Evolutionary conservation across 257 asterid genomes (phyloP).

Genomic region (Pogostemon cablin): DNA sequence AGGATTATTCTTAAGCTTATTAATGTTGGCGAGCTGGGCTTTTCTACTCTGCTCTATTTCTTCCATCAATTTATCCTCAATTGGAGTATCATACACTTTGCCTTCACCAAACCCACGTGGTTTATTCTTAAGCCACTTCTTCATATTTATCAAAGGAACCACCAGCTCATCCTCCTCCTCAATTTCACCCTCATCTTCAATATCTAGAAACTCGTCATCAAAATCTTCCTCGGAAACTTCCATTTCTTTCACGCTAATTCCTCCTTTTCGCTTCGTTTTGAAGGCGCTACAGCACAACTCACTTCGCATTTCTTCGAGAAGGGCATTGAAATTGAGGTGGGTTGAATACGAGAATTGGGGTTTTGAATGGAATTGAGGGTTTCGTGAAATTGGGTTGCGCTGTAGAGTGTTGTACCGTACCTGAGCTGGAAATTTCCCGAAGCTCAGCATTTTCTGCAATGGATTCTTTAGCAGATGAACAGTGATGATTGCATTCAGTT

Average conservation of each 20-base stretch:
- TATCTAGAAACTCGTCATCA: slow-evolving; percentile 43
- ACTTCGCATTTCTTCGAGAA: slow-evolving; percentile 31
- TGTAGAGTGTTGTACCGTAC: slow-evolving; percentile 34
- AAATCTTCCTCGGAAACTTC: slow-evolving; percentile 43
- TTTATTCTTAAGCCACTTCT: slow-evolving; percentile 63
- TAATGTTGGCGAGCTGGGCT: slow-evolving; percentile 80
- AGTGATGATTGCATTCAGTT: too few species aligned
- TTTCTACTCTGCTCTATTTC: slow-evolving; percentile 80
- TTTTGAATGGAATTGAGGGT: slow-evolving; percentile 40
- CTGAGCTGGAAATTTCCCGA: slow-evolving; percentile 49
- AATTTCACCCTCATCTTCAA: slow-evolving; percentile 40
- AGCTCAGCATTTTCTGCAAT: slow-evolving; percentile 50
- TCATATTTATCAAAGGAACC: slow-evolving; percentile 69
- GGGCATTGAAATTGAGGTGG: slow-evolving; percentile 32
- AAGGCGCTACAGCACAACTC: slow-evolving; percentile 46
- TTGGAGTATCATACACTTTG: slow-evolving; percentile 73
- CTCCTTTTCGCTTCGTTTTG: slow-evolving; percentile 40
- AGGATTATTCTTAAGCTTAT: slow-evolving; percentile 67
- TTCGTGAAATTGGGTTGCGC: slow-evolving; percentile 38
- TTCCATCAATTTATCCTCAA: slow-evolving; percentile 87
- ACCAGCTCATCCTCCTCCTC: slow-evolving; percentile 50
- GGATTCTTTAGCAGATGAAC: background rate
- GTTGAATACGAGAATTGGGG: slow-evolving; percentile 37
- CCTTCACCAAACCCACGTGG: slow-evolving; percentile 97
- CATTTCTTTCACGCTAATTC: slow-evolving; percentile 40